Evolutionary conservation across 164 flowering plant genomes (phyloP).

Genomic region (Buxus sempervirens): DNA sequence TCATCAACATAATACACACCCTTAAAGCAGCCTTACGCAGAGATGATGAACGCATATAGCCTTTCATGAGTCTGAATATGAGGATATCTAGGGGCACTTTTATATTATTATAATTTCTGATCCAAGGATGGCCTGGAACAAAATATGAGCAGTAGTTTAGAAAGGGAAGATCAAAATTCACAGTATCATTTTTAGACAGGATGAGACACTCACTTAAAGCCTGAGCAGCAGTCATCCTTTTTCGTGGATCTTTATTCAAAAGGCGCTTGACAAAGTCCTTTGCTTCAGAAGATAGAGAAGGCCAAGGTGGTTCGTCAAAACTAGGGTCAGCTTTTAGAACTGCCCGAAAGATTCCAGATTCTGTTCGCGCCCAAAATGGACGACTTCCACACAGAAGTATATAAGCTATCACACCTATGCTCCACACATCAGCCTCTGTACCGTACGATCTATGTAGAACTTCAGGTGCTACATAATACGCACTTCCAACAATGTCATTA

Average conservation of each 20-base stretch:
- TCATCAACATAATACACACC: conserved; percentile 47
- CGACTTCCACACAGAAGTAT: conserved; percentile 95
- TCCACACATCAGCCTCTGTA: conserved; percentile 98
- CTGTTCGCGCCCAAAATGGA: conserved; percentile 98
- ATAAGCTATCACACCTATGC: conserved; percentile 93
- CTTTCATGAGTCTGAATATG: conserved; percentile 70
- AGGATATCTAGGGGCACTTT: conserved; percentile 76
- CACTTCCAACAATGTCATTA: conserved; percentile 98
- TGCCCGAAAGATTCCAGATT: conserved; percentile 89
- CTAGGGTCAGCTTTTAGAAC: conserved; percentile 87
- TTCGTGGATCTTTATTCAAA: conserved; percentile 75
- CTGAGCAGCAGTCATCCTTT: conserved; percentile 84
- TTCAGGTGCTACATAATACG: conserved; percentile 98
- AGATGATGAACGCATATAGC: conserved; percentile 82
- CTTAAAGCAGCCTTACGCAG: conserved; percentile 91
- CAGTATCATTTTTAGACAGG: conserved; percentile 2
- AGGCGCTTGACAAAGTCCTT: conserved; percentile 84
- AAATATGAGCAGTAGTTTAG: conserved; percentile 1
- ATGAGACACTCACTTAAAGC: conserved; percentile 65
- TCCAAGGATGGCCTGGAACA: conserved; percentile 93
- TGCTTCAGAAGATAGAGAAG: conserved; percentile 73
- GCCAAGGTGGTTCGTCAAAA: conserved; percentile 90
- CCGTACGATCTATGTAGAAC: conserved; percentile 86
- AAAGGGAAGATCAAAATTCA: conserved; percentile 9
- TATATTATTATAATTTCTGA: conserved; percentile 42